Conservation (phyloP, 805 yeast genomes). For the Saccharomyces cerevisiae region DNA sequence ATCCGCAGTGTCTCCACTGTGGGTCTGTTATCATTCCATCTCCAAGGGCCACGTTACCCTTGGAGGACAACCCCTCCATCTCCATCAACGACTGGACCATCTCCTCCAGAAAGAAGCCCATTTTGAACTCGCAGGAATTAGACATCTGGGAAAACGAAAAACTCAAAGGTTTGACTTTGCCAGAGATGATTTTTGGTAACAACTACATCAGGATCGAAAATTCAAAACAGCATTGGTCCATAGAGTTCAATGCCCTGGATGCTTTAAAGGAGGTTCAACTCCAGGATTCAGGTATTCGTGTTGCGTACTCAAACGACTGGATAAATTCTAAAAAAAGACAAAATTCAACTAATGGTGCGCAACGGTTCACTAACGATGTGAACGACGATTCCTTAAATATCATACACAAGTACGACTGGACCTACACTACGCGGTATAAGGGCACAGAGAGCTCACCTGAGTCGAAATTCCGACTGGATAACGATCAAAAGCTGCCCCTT, state of each 20-base stretch:
- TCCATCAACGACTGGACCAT: slow-evolving; percentile 69
- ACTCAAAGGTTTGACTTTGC: slow-evolving; percentile 69
- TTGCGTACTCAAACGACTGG: slow-evolving; percentile 87
- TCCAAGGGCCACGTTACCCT: slow-evolving; percentile 57
- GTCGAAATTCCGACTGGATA: slow-evolving; percentile 19
- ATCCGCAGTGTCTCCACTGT: slow-evolving; percentile 52
- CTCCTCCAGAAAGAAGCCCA: slow-evolving; percentile 65
- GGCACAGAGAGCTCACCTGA: slow-evolving; percentile 39
- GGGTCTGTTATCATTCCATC: slow-evolving; percentile 73
- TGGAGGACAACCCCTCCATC: slow-evolving; percentile 61
- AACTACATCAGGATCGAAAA: slow-evolving; percentile 52
- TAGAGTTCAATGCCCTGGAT: slow-evolving; percentile 69
- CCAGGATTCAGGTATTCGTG: slow-evolving; percentile 52
- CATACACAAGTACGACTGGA: slow-evolving; percentile 91
- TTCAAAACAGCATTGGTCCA: slow-evolving; percentile 33
- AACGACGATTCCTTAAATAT: slow-evolving; percentile 45
- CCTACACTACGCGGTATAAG: slow-evolving; percentile 71
- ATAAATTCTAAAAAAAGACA: slow-evolving; percentile 35
- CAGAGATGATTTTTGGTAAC: slow-evolving; percentile 96
- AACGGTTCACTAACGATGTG: slow-evolving; percentile 17
- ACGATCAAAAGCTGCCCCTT: slow-evolving; percentile 49
- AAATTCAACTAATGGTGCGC: slow-evolving; percentile 15
- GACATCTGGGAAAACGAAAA: slow-evolving; percentile 49
- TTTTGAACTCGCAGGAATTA: slow-evolving; percentile 63
- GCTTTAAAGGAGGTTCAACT: slow-evolving; percentile 48